These are phyloP conservation scores for Globisporangium okanoganense DNA, from an alignment of 352 stramenopile species.

Conservation along the genomic window DNA sequence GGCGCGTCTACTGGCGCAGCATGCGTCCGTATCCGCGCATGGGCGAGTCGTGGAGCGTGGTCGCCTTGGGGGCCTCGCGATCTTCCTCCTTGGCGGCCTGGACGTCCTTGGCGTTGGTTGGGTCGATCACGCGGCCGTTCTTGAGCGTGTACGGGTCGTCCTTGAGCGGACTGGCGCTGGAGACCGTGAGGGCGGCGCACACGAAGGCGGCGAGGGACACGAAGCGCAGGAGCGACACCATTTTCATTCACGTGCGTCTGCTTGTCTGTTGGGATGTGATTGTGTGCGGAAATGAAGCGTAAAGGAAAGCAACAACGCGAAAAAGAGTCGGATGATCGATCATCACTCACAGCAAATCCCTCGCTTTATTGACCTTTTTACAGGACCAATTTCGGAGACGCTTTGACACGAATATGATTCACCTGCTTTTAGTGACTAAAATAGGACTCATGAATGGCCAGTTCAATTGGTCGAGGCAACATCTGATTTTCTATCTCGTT, in stretches of 20 bases:
- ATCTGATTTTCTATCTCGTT: too few species aligned
- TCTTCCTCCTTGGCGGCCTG: background rate
- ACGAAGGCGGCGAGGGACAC: background rate
- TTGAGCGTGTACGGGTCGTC: slow-evolving; percentile 10
- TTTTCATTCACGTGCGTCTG: background rate
- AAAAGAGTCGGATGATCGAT: background rate
- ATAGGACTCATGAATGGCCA: too few species aligned
- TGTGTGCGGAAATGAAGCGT: background rate
- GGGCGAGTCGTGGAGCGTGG: slow-evolving; percentile 7
- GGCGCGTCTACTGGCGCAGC: background rate
- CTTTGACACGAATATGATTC: too few species aligned
- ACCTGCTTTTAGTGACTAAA: too few species aligned
- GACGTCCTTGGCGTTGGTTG: slow-evolving; percentile 4
- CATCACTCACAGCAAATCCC: background rate
- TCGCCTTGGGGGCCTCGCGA: background rate
- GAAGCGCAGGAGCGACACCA: slow-evolving; percentile 6
- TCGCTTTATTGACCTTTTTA: too few species aligned
- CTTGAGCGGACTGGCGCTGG: slow-evolving; percentile 2
- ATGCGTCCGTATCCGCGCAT: slow-evolving; percentile 5
- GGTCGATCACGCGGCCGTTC: slow-evolving; percentile 8
- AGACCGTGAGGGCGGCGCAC: background rate
- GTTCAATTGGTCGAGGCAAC: too few species aligned
- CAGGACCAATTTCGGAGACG: too few species aligned
- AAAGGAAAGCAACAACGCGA: background rate
- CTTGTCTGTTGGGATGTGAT: background rate